A percentile compares a stretch with the other conserved stretches of the same genome.
Conservation (phyloP, 495 filamentous ascomycete genomes). For the Daldinia grandis region DNA sequence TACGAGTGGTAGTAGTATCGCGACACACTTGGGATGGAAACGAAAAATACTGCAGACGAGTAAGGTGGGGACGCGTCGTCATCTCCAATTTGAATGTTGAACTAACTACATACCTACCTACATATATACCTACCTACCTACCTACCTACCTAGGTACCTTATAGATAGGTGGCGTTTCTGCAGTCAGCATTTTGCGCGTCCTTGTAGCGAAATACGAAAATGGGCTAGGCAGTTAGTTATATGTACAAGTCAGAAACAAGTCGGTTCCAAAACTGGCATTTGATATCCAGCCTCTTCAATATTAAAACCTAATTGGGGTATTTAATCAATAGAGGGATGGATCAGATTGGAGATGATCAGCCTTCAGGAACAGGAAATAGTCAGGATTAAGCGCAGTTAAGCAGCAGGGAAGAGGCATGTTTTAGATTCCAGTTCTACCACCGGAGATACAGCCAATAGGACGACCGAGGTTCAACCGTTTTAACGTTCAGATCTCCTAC, state of each 20-base stretch:
- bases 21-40: not conserved
- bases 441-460: too few species aligned
- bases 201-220: not conserved
- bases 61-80: conserved; percentile 32
- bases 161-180: too few species aligned
- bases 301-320: not conserved
- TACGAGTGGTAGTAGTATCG: not conserved
- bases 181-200: conserved; percentile 17
- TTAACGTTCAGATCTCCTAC: too few species aligned
- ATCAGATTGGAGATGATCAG: conserved; percentile 32
- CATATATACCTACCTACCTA: too few species aligned
- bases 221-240: not conserved
- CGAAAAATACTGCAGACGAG: not conserved
- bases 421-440: conserved; percentile 10
- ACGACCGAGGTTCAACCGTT: too few species aligned
- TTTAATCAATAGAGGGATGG: conserved; percentile 15
- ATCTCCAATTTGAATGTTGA: conserved; percentile 18
- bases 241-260: conserved; percentile 2
- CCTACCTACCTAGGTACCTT: too few species aligned
- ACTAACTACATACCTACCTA: too few species aligned
- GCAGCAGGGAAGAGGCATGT: conserved; percentile 27
- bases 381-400: not conserved
- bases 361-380: conserved; percentile 33
- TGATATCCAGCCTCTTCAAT: conserved; percentile 1
- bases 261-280: conserved; percentile 6